Conservation (phyloP, 2,329 filamentous ascomycete species). For the Corniculantispora saksenae region DNA sequence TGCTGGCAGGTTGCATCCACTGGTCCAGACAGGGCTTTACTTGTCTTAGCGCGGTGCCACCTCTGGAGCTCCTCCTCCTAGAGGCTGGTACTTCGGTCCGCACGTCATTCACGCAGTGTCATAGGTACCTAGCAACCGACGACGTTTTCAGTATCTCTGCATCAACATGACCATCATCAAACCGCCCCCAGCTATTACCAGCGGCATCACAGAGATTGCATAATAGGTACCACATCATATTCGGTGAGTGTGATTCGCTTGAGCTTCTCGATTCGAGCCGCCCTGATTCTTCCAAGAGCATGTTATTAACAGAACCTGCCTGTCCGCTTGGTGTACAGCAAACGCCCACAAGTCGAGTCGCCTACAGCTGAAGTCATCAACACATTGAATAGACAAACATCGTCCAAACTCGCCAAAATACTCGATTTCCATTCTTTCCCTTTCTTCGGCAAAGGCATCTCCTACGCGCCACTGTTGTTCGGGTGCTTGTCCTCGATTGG, state of each 20-base stretch:
- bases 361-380: not conserved
- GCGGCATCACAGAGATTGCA: not conserved
- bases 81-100: not conserved
- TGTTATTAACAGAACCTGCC: not conserved
- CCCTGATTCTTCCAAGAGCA: too few relatives aligned
- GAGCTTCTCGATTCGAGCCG: not conserved
- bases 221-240: not conserved
- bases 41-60: too few relatives aligned
- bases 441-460: not conserved
- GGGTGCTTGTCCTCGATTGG: not conserved
- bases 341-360: not conserved
- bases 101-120: not conserved
- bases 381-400: not conserved
- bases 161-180: not conserved
- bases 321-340: not conserved
- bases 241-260: not conserved
- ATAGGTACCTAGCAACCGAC: not conserved
- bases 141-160: not conserved
- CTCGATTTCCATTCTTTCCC: not conserved
- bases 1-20: not conserved
- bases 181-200: not conserved
- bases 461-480: too few relatives aligned
- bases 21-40: too few relatives aligned
- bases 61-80: too few relatives aligned
- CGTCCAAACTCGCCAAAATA: not conserved